Percentiles rank a stretch among this genome's conserved stretches.
Evolutionary conservation across 305 asterid species (phyloP).

Genomic region (Coffea humblotiana): DNA sequence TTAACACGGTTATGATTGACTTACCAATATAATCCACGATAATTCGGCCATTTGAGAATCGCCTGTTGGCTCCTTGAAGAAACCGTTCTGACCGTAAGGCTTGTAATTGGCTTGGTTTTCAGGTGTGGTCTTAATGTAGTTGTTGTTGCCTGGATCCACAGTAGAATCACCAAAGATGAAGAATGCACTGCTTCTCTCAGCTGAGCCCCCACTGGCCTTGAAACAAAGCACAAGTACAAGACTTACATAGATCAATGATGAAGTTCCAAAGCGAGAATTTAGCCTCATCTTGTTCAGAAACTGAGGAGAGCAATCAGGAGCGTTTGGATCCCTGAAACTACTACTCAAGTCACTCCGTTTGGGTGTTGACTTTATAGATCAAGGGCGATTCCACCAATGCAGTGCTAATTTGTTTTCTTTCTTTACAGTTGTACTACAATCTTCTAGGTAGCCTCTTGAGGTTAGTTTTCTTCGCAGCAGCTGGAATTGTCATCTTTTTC

Average conservation of each 20-base stretch:
- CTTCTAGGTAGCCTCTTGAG: background rate
- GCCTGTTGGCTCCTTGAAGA: constrained; percentile 53
- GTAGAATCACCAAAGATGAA: constrained; percentile 61
- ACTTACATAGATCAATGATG: background rate
- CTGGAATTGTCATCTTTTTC: no score
- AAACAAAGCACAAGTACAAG: background rate
- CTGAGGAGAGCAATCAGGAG: background rate
- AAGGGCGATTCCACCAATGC: background rate
- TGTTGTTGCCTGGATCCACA: constrained; percentile 56
- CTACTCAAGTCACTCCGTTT: background rate
- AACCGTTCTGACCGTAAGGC: constrained; percentile 52
- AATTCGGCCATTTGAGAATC: constrained; percentile 61
- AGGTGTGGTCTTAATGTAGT: constrained; percentile 45
- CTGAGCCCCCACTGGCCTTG: constrained; percentile 2
- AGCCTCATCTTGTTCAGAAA: constrained; percentile 7
- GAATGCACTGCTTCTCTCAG: constrained; percentile 16
- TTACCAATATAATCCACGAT: constrained; percentile 53
- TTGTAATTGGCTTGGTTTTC: constrained; percentile 44
- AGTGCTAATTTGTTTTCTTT: background rate
- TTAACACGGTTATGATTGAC: background rate
- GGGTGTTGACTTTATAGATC: background rate
- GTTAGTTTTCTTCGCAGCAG: no score
- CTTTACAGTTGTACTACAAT: background rate
- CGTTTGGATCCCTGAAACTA: background rate
- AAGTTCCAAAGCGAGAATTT: background rate